Base-by-base conservation (phyloP, 2,329 filamentous ascomycete species). In the Trichophyton benhamiae region DNA sequence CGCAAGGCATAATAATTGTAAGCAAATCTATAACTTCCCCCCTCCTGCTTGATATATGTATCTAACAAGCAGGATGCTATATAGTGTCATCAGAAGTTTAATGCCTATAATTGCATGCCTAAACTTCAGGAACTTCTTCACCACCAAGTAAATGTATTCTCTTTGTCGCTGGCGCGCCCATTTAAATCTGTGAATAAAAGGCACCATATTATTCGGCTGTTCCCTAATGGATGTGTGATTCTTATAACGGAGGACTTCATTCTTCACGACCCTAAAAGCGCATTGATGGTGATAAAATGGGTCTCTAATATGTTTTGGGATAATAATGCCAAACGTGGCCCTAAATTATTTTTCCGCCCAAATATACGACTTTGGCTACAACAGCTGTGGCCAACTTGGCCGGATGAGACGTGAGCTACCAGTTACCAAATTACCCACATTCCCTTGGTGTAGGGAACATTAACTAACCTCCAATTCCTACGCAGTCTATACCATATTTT, bases 171-270 rank as follows among this genome's bases (percentile, higher is more conserved):
- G 30, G 36, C 48, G 2, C 62, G 59, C 4, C 69, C 68, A 6
- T 66, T 74, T 3, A 60, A 70, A 52, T 61, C 66, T 25, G 58
- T 67, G 41, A 65, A 69, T 52, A 48, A 62, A 15, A 60, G 62
- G 25, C 61, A 64, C 2, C 65, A 74, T 55, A 67, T 72, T 27
- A 68, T 74, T 62, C 70, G 72, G 13, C 63, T 78, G 3, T 77
- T 78, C 33, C 71, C 72, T 5, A 64, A 69, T 53, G 75, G 75
- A 6, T 67, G 65, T 7, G 71, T 72, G 0, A 69, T 76, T 27
- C 68, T 78, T 5, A 63, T 78, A 15, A 76, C 76, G 0, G 75
- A 77, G 62, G 75, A 76, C 52, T 66, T 74, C 11, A 71, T 76
- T 60, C 36, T 71, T 63, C 60, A 63, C 49, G 68, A 74, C 6